Evolutionary conservation across 2,329 filamentous ascomycete genomes (phyloP), one percentile per base, ranked within the genome.

Genomic region (Amauroascus verrucosus): DNA sequence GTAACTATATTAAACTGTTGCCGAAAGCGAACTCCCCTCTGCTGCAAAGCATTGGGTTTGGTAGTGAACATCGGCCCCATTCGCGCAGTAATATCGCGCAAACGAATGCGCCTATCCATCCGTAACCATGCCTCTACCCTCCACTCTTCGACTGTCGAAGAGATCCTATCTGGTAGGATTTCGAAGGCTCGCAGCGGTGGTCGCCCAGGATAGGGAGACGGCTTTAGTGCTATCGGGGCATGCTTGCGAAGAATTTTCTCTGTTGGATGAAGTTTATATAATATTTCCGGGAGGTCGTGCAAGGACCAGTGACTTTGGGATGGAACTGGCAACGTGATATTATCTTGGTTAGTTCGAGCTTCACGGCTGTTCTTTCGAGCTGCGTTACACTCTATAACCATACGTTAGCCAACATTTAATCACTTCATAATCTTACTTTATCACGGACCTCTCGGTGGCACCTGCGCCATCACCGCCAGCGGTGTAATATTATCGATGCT

Each of bases 121-220:
- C 65, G 61, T 52, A 61, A 56, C 66, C 66, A 68, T 7, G 65
- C 61, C 38, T 68, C 66, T 30, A 64, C 64, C 2, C 64, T 56
- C 38, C 62, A 65, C 33, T 63, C 63, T 50, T 65, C 63, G 13
- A 68, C 63, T n/a, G 62, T 55, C 4, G 60, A 59, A 0, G 63
- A 60, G 18, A 67, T 65, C 4, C 62, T 58, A 44, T 65, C 61
- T 1, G 66, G 65, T 9, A 68, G 56, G 11, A 65, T 56, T 1
- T 58, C 54, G 13, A 67, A 57, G 1, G 54, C 37, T 2, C 58
- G 54, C 6, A 67, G 6, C 0, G 45, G 45, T 1, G 40, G 33
- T 1, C 28, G 44, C 26, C 24, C 33, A 50, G 43, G 6, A 56
- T 60, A 54, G 53, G 57, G 22, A 59, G 56, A 56, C 6, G 46